phyloP scores from a whole-genome alignment of 495 filamentous ascomycete genomes.

The Hypoxylon fragiforme region DNA sequence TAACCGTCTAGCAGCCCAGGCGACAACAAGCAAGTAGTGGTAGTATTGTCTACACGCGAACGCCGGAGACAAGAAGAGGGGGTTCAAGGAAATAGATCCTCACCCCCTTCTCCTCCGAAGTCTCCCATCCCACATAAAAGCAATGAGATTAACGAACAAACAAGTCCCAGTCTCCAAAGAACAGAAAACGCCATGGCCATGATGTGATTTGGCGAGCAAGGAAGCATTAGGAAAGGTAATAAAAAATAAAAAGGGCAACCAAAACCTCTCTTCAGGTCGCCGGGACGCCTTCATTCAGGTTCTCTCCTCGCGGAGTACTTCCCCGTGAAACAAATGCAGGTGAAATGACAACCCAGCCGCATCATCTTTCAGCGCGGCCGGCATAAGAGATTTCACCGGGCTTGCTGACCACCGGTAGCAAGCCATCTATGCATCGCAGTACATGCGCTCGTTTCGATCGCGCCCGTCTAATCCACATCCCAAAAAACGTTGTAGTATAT shows the following conservation, averaged over 20 bases:
- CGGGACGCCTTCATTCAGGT: slow-evolving; percentile 2
- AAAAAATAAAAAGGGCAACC: too few relatives aligned
- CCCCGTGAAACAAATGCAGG: too few relatives aligned
- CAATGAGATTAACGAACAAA: background rate
- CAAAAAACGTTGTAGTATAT: background rate
- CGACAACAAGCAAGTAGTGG: background rate
- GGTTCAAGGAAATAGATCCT: background rate
- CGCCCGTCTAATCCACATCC: background rate
- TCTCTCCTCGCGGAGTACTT: slow-evolving; percentile 2
- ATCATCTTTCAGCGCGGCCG: slow-evolving; percentile 13
- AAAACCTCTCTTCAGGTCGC: too few relatives aligned
- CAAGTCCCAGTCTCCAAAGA: slow-evolving; percentile 1
- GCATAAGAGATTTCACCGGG: background rate
- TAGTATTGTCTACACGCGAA: slow-evolving; percentile 9
- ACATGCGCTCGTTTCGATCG: background rate
- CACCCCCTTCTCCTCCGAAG: background rate
- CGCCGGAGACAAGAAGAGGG: background rate
- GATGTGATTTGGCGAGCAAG: background rate
- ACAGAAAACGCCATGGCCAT: slow-evolving; percentile 15
- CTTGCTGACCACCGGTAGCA: background rate
- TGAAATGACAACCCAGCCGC: too few relatives aligned
- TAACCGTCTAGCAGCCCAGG: slow-evolving; percentile 16
- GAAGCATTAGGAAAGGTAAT: too few relatives aligned
- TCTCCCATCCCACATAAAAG: slow-evolving; percentile 7
- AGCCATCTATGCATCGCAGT: background rate